Percentiles rank a stretch among this genome's conserved stretches.
These are phyloP conservation scores for maize (Zea mays) DNA, from an alignment of 176 grass and related monocot genomes.

Conservation along the genomic window Zm-B73-REFERENCE-NAM-5.0 NC_050102.1:141834001-141834500, in stretches of 20 bases:
- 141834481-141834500: neutral
- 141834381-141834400: neutral
- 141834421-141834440: slow-evolving; percentile 34
- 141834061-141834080: neutral
- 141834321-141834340: slow-evolving; percentile 8
- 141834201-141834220: neutral
- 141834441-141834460: slow-evolving; percentile 23
- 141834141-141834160: neutral
- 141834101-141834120: neutral
- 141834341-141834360: slow-evolving; percentile 53
- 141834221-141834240: neutral
- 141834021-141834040: neutral
- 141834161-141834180: neutral
- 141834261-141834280: slow-evolving; percentile 84
- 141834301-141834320: slow-evolving; percentile 81
- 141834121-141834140: neutral
- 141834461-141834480: slow-evolving; percentile 53
- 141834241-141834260: neutral
- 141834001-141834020: neutral
- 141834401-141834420: slow-evolving; percentile 30
- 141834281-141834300: slow-evolving; percentile 86
- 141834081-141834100: neutral
- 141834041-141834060: neutral
- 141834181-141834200: neutral
- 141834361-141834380: neutral